These are phyloP conservation scores for Myxozyma kluyveri DNA, from an alignment of 805 yeast species.

Conservation along the genomic window DNA sequence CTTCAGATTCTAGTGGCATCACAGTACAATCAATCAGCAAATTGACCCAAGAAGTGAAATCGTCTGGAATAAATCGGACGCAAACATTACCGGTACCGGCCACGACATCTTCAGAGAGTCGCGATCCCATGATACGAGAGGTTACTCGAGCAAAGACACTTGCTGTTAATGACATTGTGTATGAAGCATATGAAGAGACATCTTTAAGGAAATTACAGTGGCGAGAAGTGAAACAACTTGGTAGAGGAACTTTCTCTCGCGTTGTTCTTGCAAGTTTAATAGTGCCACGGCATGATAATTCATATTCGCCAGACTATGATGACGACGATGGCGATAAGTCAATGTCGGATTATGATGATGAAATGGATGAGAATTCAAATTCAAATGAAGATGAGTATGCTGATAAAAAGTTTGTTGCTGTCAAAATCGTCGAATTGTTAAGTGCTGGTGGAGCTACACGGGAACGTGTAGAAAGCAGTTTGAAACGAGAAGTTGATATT, in stretches of 20 bases:
- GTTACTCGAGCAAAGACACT: slow-evolving; percentile 13
- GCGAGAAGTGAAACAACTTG: slow-evolving; percentile 38
- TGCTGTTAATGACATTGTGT: slow-evolving; percentile 22
- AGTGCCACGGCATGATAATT: slow-evolving; percentile 6
- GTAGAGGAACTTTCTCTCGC: slow-evolving; percentile 43
- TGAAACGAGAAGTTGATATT: slow-evolving; percentile 72
- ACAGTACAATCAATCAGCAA: not conserved
- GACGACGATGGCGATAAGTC: not conserved
- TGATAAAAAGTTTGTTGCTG: slow-evolving; percentile 50
- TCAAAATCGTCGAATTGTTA: slow-evolving; percentile 59
- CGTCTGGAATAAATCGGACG: too few species aligned
- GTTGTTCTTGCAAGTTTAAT: slow-evolving; percentile 45
- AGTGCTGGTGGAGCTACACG: slow-evolving; percentile 44
- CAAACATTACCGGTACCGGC: too few species aligned
- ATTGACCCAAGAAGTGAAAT: too few species aligned
- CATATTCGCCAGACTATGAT: slow-evolving; percentile 2
- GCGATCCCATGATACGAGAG: slow-evolving; percentile 21
- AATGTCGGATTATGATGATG: not conserved
- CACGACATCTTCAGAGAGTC: not conserved
- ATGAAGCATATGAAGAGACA: slow-evolving; percentile 37
- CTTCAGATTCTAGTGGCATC: not conserved
- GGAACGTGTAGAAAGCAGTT: slow-evolving; percentile 57
- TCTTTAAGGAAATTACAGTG: slow-evolving; percentile 32
- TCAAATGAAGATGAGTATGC: slow-evolving; percentile 20
- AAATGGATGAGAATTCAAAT: slow-evolving; percentile 13